Evolutionary conservation across 2,329 filamentous ascomycete genomes (phyloP), one percentile per base, ranked within the genome.

Genomic region (Penicillium griseofulvum): DNA sequence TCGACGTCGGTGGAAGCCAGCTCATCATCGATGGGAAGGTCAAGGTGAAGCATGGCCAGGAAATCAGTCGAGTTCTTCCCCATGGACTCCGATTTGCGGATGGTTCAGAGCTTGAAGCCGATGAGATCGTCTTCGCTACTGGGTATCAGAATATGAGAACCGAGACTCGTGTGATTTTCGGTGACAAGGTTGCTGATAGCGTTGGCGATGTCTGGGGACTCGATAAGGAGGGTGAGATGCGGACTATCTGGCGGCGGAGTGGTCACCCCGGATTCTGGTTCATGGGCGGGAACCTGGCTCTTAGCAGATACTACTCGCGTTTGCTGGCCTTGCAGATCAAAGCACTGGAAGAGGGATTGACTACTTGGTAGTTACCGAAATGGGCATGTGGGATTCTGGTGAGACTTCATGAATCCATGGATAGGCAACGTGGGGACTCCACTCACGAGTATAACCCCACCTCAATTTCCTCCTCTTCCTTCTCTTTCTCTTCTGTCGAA

Each of bases 261-360:
- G 85, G 85, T 0, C 84, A 87, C 52, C 83, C 83, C 0, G 85
- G 85, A 0, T 84, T 88, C 58, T 89, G 85, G 86, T 84, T 86
- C 60, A 84, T 86, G 63, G 86, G 85, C 0, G 86, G 86, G 0
- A 88, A 87, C 63, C 64, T 88, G 34, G 83, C 83, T 0, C 69
- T 88, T 54, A 85, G 83, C 59, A 75, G 86, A 46, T 87, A 84
- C 55, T 88, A 79, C 62, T 87, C 84, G 0, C 78, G 76, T 38
- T 43, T 77, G 29, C 58, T 82, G 64, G 80, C 79, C 7, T 63
- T 82, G 62, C 77, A 80, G 69, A 81, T 82, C 49, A 79, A 79
- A 66, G 78, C 70, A 0, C 46, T 74, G 14, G 72, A 78, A 57
- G 69, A 60, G 44, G 68, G 68, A 3, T 45, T 65, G 51, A 59